These are phyloP conservation scores for Berberis thunbergii DNA, from an alignment of 164 flowering plant genomes.

Conservation along the genomic window DNA sequence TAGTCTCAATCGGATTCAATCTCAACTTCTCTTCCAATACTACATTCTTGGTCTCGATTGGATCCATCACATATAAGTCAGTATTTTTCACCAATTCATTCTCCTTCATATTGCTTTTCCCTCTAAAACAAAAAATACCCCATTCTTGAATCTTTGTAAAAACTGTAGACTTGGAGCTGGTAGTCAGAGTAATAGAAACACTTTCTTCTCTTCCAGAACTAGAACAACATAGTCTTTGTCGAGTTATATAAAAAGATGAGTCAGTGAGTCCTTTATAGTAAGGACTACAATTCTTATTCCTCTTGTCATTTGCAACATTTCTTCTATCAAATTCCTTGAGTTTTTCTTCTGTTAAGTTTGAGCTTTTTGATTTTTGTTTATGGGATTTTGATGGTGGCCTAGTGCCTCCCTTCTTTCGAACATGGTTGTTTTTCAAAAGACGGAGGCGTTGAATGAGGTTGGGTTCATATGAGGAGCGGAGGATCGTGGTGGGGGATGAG, in stretches of 20 bases:
- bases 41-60: background rate
- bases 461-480: background rate
- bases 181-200: background rate
- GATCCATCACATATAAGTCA: no score
- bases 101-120: background rate
- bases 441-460: no score
- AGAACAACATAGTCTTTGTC: constrained; percentile 1
- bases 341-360: constrained; percentile 19
- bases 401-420: background rate
- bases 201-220: constrained; percentile 25
- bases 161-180: constrained; percentile 20
- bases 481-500: background rate
- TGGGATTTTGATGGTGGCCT: background rate
- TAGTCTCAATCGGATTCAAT: background rate
- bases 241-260: constrained; percentile 11
- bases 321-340: constrained; percentile 20
- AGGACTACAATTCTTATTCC: constrained; percentile 21
- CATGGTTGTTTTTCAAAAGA: no score
- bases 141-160: constrained; percentile 16
- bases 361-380: background rate
- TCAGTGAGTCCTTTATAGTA: constrained; percentile 34
- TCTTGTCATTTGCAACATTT: background rate
- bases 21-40: background rate
- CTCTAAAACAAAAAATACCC: constrained; percentile 22
- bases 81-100: no score